These are phyloP conservation scores for Eutypella sp. DNA, from an alignment of 2,329 filamentous ascomycete species.

Conservation along the genomic window DNA sequence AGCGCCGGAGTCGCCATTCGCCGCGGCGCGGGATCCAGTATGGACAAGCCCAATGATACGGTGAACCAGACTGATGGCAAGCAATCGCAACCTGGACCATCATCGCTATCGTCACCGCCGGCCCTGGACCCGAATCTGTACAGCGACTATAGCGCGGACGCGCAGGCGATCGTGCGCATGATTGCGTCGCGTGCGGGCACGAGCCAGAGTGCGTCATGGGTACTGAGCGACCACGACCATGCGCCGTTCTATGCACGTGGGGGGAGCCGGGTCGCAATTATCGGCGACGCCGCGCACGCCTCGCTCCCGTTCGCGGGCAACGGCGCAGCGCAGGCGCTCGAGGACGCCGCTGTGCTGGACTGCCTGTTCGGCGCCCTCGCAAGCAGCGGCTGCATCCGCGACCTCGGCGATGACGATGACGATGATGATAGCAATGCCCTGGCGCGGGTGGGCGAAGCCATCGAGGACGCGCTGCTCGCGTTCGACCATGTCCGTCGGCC, in stretches of 20 bases:
- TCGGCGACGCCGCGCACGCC: conserved; percentile 32
- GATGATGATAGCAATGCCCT: neutral
- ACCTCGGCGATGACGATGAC: conserved; percentile 4
- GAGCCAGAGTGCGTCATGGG: conserved; percentile 28
- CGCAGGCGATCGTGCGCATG: conserved; percentile 25
- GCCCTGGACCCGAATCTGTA: conserved; percentile 23
- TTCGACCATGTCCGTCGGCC: conserved; percentile 23
- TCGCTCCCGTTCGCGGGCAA: conserved; percentile 30
- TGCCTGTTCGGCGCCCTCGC: conserved; percentile 17
- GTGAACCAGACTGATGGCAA: neutral
- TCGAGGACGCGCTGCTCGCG: conserved; percentile 20
- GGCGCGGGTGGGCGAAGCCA: conserved; percentile 2
- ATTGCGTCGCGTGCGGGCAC: conserved; percentile 23
- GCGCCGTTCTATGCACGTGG: conserved; percentile 23
- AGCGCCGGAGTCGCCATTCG: conserved; percentile 30
- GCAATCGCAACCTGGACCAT: neutral
- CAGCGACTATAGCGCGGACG: conserved; percentile 26
- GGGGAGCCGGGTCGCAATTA: conserved; percentile 18
- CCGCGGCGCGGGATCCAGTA: conserved; percentile 13
- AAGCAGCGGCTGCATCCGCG: no score
- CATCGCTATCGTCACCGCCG: conserved; percentile 3
- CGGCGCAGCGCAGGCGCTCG: conserved; percentile 32
- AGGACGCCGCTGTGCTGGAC: conserved; percentile 29
- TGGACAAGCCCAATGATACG: neutral
- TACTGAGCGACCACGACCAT: conserved; percentile 28